Percentiles rank a stretch among this genome's conserved stretches.
Conservation (phyloP, 768 basidiomycete genomes). For the Mycena polygramma region DNA sequence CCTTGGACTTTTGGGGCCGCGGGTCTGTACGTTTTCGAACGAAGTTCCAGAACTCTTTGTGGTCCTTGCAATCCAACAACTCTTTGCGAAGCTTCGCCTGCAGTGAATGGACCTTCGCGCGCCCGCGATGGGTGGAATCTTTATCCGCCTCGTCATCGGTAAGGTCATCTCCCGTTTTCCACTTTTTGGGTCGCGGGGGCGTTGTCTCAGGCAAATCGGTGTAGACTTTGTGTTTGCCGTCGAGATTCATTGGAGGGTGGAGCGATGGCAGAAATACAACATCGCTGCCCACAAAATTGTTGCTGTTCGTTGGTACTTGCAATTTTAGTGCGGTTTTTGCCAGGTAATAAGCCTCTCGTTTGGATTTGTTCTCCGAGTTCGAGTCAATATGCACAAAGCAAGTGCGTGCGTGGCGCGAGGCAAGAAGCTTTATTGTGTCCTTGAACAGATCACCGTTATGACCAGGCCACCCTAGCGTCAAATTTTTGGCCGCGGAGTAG, state of each 20-base stretch:
- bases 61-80: not conserved
- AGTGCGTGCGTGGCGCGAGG: not conserved
- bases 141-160: not conserved
- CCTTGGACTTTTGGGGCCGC: slow-evolving; percentile 11
- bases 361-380: not conserved
- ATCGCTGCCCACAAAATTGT: not conserved
- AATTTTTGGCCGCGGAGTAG: too few species aligned
- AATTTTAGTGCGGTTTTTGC: not conserved
- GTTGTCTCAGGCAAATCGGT: not conserved
- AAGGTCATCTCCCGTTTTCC: not conserved
- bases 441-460: slow-evolving; percentile 3
- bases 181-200: not conserved
- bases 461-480: too few species aligned
- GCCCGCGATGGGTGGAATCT: slow-evolving; percentile 6
- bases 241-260: not conserved
- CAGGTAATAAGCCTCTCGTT: not conserved
- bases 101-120: slow-evolving; percentile 18
- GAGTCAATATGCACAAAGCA: not conserved
- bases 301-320: not conserved
- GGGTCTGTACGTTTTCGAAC: slow-evolving; percentile 3
- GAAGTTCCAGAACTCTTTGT: slow-evolving; percentile 1
- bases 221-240: not conserved
- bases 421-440: not conserved
- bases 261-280: not conserved
- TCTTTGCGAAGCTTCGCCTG: not conserved